These are phyloP conservation scores for Cutaneotrichosporon sp. DNA, from an alignment of 1,284 basidiomycete genomes.

Conservation along the genomic window DNA sequence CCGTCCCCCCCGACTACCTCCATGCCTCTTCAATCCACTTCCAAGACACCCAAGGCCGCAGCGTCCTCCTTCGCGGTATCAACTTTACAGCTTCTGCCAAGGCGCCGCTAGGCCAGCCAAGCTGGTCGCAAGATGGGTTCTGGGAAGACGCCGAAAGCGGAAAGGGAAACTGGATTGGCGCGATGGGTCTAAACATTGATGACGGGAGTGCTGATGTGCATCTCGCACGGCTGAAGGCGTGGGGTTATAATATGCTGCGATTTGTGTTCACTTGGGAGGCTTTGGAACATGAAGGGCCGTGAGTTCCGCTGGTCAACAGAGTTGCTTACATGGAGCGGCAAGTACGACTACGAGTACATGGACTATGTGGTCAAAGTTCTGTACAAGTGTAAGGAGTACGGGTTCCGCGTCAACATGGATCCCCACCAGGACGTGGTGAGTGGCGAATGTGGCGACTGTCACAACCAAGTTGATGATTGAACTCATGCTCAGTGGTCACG, in stretches of 20 bases:
- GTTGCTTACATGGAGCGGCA: conserved; percentile 56
- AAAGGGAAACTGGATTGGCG: conserved; percentile 61
- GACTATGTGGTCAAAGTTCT: conserved; percentile 85
- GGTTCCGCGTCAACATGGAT: conserved; percentile 92
- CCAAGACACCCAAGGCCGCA: conserved; percentile 75
- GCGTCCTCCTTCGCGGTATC: conserved; percentile 81
- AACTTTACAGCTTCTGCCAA: conserved; percentile 89
- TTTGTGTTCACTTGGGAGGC: conserved; percentile 94
- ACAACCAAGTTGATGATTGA: too few relatives aligned
- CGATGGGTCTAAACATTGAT: conserved; percentile 64
- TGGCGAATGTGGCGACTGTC: conserved; percentile 25
- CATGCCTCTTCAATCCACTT: conserved; percentile 71
- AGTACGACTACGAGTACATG: conserved; percentile 87
- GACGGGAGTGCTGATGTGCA: conserved; percentile 56
- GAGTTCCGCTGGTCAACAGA: conserved; percentile 50
- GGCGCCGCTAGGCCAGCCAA: conserved; percentile 67
- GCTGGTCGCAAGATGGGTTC: conserved; percentile 67
- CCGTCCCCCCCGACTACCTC: conserved; percentile 50
- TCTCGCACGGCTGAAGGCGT: conserved; percentile 72
- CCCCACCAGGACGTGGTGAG: conserved; percentile 93
- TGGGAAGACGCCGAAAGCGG: conserved; percentile 77
- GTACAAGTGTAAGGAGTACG: conserved; percentile 84
- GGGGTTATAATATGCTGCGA: conserved; percentile 93
- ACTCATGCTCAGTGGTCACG: conserved; percentile 74
- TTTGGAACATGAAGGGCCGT: conserved; percentile 89